phyloP scores from a whole-genome alignment of 257 asterid species.

The Phtheirospermum japonicum region DNA sequence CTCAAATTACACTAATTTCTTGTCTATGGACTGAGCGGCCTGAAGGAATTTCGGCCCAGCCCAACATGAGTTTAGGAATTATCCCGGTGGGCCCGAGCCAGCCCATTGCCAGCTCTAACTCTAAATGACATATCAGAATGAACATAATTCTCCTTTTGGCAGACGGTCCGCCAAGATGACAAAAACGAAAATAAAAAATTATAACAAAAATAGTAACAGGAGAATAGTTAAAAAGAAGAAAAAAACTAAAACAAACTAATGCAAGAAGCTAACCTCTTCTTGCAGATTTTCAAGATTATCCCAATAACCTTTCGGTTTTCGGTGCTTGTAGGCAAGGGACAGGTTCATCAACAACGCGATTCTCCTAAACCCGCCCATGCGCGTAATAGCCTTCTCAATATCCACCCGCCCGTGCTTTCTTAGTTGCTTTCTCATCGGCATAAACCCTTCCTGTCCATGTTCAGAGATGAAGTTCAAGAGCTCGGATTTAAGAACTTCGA shows the following conservation, averaged over 20 bases:
- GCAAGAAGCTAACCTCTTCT: conserved; percentile 68
- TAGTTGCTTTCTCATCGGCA: conserved; percentile 98
- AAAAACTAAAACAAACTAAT: neutral
- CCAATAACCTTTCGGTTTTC: conserved; percentile 97
- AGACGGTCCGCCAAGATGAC: neutral
- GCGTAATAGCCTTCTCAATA: conserved; percentile 87
- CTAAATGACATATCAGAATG: neutral
- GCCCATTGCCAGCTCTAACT: too few species aligned
- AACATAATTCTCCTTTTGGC: neutral
- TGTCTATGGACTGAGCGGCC: too few species aligned
- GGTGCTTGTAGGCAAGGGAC: conserved; percentile 88
- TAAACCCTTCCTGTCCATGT: conserved; percentile 92
- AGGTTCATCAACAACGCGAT: conserved; percentile 74
- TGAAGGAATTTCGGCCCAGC: too few species aligned
- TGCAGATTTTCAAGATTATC: conserved; percentile 82
- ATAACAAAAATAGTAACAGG: neutral
- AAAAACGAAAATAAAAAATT: neutral
- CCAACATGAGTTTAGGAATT: too few species aligned
- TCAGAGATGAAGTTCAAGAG: conserved; percentile 72
- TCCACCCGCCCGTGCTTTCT: conserved; percentile 77
- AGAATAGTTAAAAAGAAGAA: neutral
- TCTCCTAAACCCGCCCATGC: conserved; percentile 91
- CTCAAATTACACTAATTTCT: too few species aligned
- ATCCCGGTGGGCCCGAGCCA: too few species aligned
- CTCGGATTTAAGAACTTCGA: conserved; percentile 81